A percentile compares a stretch with the other conserved stretches of the same genome.
Evolutionary conservation across 495 filamentous ascomycete species (phyloP).

Genomic region (Hyaloscypha bicolor): DNA sequence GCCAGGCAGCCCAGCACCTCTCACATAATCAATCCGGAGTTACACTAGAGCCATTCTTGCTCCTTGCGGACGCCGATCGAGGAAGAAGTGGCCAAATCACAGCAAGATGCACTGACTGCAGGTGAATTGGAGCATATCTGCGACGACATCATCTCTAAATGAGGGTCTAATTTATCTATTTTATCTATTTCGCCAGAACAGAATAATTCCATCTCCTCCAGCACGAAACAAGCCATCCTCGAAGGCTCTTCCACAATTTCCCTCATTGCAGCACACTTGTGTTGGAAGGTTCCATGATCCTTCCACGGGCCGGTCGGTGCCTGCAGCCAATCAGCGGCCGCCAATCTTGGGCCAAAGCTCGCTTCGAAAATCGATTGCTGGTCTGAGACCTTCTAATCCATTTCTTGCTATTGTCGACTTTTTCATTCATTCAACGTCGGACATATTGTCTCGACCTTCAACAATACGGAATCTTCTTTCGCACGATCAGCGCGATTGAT

Average conservation of each 20-base stretch:
- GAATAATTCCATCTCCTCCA: not conserved
- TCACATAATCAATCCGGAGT: not conserved
- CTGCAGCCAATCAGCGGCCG: not conserved
- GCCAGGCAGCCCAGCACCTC: not conserved
- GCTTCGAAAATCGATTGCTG: not conserved
- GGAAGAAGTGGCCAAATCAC: not conserved
- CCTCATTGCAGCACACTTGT: not conserved
- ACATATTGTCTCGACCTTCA: not conserved
- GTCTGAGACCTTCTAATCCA: slow-evolving; percentile 4
- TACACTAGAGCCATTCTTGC: not conserved
- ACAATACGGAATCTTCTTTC: not conserved
- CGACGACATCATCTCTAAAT: not conserved
- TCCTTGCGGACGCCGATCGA: not conserved
- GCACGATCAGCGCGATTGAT: not conserved
- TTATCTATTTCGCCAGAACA: not conserved
- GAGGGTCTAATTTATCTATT: not conserved
- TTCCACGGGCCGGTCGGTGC: not conserved
- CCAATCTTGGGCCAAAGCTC: not conserved
- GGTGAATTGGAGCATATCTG: not conserved
- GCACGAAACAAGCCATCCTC: not conserved
- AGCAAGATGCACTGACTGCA: not conserved
- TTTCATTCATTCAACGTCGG: not conserved
- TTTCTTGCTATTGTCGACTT: slow-evolving; percentile 14
- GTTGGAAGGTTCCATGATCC: slow-evolving; percentile 2
- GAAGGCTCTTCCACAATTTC: not conserved